A percentile compares a stretch with the other conserved stretches of the same genome.
Conservation (phyloP, 75 land plant genomes). For the Pseudotsuga menziesii region DNA sequence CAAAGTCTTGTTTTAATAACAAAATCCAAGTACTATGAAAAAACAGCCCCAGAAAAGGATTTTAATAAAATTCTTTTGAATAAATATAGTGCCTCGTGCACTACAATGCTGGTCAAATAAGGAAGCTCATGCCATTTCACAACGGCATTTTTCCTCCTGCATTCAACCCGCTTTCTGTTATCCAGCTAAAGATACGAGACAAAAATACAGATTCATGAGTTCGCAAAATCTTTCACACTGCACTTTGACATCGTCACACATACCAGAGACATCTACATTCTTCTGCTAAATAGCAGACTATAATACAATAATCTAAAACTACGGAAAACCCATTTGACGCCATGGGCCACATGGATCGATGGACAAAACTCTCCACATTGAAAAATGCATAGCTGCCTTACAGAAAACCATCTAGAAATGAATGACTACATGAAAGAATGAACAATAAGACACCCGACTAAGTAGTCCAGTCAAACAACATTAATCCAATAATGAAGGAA, state of each 20-base stretch:
- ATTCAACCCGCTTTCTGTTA: not conserved
- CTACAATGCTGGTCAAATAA: not conserved
- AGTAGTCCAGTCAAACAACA: conserved; percentile 4
- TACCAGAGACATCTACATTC: conserved; percentile 9
- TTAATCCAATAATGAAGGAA: not conserved
- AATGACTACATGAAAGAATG: conserved; percentile 11
- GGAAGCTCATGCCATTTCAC: not conserved
- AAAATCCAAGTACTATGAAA: no score
- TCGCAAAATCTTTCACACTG: not conserved
- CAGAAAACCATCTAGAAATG: conserved; percentile 7
- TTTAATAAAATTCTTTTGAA: not conserved
- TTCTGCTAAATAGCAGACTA: conserved; percentile 9
- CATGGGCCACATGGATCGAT: not conserved
- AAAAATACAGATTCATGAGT: conserved; percentile 7
- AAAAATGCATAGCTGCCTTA: conserved; percentile 11
- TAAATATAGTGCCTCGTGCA: conserved; percentile 8
- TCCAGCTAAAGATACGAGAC: not conserved
- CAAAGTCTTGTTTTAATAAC: no score
- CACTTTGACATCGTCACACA: conserved; percentile 1
- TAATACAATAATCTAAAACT: conserved; percentile 2
- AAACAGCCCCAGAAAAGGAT: not conserved
- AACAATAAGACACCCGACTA: conserved; percentile 4
- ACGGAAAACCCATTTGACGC: conserved; percentile 1
- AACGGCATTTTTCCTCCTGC: conserved; percentile 1
- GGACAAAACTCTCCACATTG: conserved; percentile 9